Evolutionary conservation across 306 rosid species (phyloP).

Genomic region (Spatholobus suberectus): DNA sequence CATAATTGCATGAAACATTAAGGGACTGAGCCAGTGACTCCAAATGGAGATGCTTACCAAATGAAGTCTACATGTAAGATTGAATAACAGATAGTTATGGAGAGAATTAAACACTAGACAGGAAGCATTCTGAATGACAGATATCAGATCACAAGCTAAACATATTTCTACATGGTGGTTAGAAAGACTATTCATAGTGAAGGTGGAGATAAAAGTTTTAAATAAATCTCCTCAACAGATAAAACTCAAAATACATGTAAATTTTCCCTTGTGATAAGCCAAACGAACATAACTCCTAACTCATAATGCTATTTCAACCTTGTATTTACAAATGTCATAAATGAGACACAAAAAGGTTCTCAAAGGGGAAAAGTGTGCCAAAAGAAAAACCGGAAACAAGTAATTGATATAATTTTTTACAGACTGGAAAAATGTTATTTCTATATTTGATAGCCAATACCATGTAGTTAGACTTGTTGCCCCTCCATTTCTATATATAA

Average conservation of each 20-base stretch:
- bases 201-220: not conserved
- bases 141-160: not conserved
- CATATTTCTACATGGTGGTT: not conserved
- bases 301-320: not conserved
- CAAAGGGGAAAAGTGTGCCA: not conserved
- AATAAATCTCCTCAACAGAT: constrained; percentile 18
- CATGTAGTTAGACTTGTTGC: constrained; percentile 5
- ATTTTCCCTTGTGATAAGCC: not conserved
- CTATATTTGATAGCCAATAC: constrained; percentile 15
- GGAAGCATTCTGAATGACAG: not conserved
- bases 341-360: constrained; percentile 13
- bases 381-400: constrained; percentile 13
- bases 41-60: not conserved
- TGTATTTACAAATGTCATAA: constrained; percentile 24
- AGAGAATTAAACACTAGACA: not conserved
- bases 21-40: not conserved
- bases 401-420: not conserved
- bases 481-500: constrained; percentile 8
- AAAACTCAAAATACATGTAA: not conserved
- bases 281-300: not conserved
- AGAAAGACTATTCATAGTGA: not conserved
- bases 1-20: not conserved
- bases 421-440: constrained; percentile 28
- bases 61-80: not conserved
- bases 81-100: not conserved